Conservation (phyloP, 2,329 filamentous ascomycete species). For the Penicillium sp. region DNA sequence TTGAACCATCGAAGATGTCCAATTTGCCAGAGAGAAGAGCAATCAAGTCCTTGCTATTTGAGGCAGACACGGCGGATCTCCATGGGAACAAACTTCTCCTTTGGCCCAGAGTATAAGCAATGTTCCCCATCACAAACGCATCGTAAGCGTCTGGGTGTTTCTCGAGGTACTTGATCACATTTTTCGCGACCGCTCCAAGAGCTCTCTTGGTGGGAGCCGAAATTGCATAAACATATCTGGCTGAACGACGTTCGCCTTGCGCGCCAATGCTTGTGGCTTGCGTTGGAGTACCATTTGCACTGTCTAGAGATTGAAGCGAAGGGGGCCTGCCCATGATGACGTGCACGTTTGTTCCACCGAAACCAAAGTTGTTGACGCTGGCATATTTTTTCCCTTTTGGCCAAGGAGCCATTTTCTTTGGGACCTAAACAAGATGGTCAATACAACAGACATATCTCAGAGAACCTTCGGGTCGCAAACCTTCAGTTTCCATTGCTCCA, state of each 20-base stretch:
- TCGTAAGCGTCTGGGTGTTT: slow-evolving; percentile 13
- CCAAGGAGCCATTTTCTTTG: slow-evolving; percentile 22
- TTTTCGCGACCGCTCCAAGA: slow-evolving; percentile 9
- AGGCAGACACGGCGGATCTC: slow-evolving; percentile 15
- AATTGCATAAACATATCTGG: slow-evolving; percentile 13
- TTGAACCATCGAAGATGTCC: slow-evolving; percentile 13
- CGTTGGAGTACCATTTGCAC: not conserved
- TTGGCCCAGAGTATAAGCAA: slow-evolving; percentile 21
- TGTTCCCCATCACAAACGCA: slow-evolving; percentile 16
- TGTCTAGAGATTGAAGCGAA: not conserved
- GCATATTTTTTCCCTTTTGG: slow-evolving; percentile 19
- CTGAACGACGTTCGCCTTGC: slow-evolving; percentile 9
- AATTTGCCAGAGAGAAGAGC: slow-evolving; percentile 6
- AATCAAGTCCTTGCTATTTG: slow-evolving; percentile 11
- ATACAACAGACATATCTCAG: not conserved
- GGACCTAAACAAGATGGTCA: slow-evolving; percentile 9
- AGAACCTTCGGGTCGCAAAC: not conserved
- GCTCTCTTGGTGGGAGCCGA: slow-evolving; percentile 18
- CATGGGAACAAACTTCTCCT: slow-evolving; percentile 18
- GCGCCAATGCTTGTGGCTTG: not conserved
- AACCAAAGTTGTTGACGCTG: slow-evolving; percentile 33
- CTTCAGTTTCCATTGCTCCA: slow-evolving; percentile 24
- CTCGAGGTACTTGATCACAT: slow-evolving; percentile 13
- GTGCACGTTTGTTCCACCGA: slow-evolving; percentile 32
- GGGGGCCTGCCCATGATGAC: slow-evolving; percentile 22